A percentile compares a stretch with the other conserved stretches of the same genome.
Conservation (phyloP, 2,329 filamentous ascomycete species). For the Hymenoscyphus fraxineus region DNA sequence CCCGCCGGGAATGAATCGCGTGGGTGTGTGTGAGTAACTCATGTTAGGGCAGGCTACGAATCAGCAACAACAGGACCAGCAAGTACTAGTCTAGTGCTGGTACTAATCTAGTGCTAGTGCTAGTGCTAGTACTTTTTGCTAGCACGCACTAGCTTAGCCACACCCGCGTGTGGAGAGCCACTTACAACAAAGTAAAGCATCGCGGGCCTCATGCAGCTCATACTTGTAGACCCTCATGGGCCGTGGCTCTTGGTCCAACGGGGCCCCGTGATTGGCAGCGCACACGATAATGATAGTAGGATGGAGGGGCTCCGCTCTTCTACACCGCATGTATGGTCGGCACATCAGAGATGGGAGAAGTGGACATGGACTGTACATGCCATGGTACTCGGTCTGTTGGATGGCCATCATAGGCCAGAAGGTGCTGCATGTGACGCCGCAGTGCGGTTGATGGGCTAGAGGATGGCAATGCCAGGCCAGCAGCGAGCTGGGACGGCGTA, state of each 20-base stretch:
- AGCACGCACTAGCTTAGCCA: neutral
- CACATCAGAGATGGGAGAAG: neutral
- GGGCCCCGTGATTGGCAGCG: neutral
- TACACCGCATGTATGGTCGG: slow-evolving; percentile 5
- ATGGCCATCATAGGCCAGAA: neutral
- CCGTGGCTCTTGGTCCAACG: neutral
- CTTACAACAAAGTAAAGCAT: neutral
- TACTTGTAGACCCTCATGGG: neutral
- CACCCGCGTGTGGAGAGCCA: neutral
- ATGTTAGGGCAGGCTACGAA: no score
- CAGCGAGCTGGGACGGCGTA: no score
- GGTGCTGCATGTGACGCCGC: neutral
- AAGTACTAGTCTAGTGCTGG: no score
- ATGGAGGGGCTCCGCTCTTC: neutral
- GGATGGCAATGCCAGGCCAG: no score
- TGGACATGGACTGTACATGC: no score
- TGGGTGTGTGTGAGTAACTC: no score
- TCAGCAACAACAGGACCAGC: no score
- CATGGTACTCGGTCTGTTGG: slow-evolving; percentile 4
- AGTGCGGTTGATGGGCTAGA: neutral
- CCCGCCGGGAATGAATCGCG: neutral
- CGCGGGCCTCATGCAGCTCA: neutral
- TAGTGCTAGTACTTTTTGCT: no score
- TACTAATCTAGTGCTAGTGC: no score
- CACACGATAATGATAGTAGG: neutral